phyloP scores from a whole-genome alignment of 1,284 basidiomycete genomes.

The Ceratobasidium sp. region DNA sequence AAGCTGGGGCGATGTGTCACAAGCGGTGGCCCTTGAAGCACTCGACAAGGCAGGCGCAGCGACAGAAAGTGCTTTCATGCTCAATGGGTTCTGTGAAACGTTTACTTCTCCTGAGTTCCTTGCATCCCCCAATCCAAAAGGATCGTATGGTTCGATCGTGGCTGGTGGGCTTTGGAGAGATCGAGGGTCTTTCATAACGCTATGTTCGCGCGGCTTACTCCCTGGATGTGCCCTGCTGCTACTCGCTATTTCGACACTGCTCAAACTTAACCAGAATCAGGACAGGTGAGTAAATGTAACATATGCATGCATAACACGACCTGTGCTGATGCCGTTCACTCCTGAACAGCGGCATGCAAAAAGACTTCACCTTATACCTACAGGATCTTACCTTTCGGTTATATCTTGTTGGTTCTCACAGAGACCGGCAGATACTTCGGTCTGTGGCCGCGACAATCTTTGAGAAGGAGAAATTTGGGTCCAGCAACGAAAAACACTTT shows the following conservation, averaged over 20 bases:
- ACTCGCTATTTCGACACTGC: neutral
- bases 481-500: neutral
- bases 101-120: neutral
- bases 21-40: neutral
- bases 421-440: neutral
- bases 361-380: neutral
- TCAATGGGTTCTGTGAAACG: neutral
- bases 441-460: too few relatives aligned
- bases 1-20: neutral
- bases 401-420: neutral
- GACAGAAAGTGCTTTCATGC: neutral
- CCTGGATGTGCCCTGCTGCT: slow-evolving; percentile 4
- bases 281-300: neutral
- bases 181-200: neutral
- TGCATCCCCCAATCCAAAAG: neutral
- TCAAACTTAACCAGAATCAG: neutral
- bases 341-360: neutral
- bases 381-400: neutral
- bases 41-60: neutral
- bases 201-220: neutral
- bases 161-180: neutral
- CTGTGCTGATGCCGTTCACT: too few relatives aligned
- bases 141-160: neutral
- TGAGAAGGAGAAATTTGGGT: too few relatives aligned
- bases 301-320: too few relatives aligned